phyloP scores from a whole-genome alignment of 495 filamentous ascomycete species.

The Tirmania nivea region DNA sequence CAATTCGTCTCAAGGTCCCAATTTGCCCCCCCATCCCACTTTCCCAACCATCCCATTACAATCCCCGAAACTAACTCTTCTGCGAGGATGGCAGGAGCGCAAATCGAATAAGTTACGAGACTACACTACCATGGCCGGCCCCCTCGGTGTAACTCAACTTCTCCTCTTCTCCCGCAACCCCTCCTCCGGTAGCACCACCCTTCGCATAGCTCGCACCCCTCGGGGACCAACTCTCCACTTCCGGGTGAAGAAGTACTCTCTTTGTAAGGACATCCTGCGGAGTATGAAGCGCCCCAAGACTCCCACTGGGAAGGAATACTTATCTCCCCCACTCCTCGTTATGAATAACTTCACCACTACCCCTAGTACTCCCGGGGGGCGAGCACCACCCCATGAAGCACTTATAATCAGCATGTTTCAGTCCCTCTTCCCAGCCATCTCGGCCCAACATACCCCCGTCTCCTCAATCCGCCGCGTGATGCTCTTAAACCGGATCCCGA shows the following conservation, averaged over 20 bases:
- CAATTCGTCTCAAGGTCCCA: conserved; percentile 36
- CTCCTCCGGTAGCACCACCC: conserved; percentile 64
- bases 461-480: conserved; percentile 74
- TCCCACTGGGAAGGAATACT: conserved; percentile 53
- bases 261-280: conserved; percentile 71
- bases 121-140: conserved; percentile 88
- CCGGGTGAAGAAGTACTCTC: conserved; percentile 84
- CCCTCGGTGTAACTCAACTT: conserved; percentile 81
- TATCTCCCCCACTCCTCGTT: conserved; percentile 51
- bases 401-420: conserved; percentile 92
- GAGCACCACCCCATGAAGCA: conserved; percentile 72
- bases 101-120: conserved; percentile 76
- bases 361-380: conserved; percentile 38
- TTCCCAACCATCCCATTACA: not conserved
- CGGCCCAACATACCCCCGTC: conserved; percentile 71
- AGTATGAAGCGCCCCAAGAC: conserved; percentile 61
- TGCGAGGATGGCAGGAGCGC: conserved; percentile 39
- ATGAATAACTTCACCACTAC: conserved; percentile 64
- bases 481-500: conserved; percentile 48
- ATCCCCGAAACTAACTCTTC: conserved; percentile 7
- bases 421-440: conserved; percentile 88
- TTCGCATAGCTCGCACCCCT: conserved; percentile 74
- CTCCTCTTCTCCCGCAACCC: conserved; percentile 81
- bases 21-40: conserved; percentile 28
- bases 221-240: conserved; percentile 87